Evolutionary conservation across 257 asterid genomes (phyloP), one percentile per base, ranked within the genome.

Genomic region (Osmanthus fragrans): DNA sequence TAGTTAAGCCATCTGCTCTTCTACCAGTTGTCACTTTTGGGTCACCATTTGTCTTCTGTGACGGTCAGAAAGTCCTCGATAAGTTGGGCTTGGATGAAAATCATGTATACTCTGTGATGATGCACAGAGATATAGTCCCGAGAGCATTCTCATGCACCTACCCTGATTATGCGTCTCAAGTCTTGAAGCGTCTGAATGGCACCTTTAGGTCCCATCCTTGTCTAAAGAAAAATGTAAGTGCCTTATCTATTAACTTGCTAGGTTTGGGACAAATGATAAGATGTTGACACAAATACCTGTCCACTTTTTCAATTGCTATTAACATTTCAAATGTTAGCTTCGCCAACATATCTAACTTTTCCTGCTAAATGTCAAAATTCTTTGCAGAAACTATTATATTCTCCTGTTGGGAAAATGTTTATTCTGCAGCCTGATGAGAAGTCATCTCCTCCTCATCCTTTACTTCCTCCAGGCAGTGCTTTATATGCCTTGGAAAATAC

Each of bases 71-170:
- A 76, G 83, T 94, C 72, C 86, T 92, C n/a, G 84, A 90, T 5
- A 78, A 81, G 21, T 79, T 94, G 65, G 96, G 97, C 3, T 56
- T 94, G 75, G 91, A 92, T 36, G 92, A 94, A 77, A 82, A 74
- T 40, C 93, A 90, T 51, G 92, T 92, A 70, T 94, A 82, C 19
- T 84, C 90, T 72, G 94, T 94, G 82, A 87, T 92, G 85, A 88
- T 94, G 94, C 98, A 92, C 47, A 86, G 97, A 80, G 98, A 94
- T 69, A 92, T 94, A 45, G 96, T 94, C 76, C 97, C 98, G 1
- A 86, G 97, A 82, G 97, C 97, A 21, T 94, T 94, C 89, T 94
- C 98, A 5, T 92, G 98, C 89, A 87, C 70, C 73, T 92, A 94
- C 71, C 97, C 98, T 2, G 77, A 82, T 80, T 89, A 91, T n/a